Base-by-base conservation (phyloP, 2,329 filamentous ascomycete genomes). In the Fusarium sambucinum region DNA sequence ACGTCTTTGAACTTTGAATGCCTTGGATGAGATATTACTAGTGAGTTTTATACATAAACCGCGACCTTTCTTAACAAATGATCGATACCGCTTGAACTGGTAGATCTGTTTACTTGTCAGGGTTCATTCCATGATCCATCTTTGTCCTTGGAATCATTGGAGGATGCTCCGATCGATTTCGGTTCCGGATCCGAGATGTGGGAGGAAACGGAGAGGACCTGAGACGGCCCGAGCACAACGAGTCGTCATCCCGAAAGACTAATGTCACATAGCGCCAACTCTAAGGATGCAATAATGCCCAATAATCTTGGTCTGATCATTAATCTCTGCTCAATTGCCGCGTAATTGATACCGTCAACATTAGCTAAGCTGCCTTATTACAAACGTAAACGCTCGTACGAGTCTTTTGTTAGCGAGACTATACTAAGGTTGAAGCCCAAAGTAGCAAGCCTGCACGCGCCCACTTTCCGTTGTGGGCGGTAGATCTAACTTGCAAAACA, bases 101-200 rank as follows among this genome's bases (percentile, higher is more conserved):
- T 16, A 32, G 33, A 40, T 51, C 47, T 40, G 13, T 9, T 27
- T 27, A 38, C 33, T 29, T 21, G 11, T 11, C 9, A 16, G 8
- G 23, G 25, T n/a, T 30, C 32, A n/a, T 21, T 27, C 23, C 25
- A 8, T 10, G 17, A 19, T 45, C 27, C 17, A 45, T 45, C 27
- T 16, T 19, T 45, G 42, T 30, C 21, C 37, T n/a, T 11, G n/a
- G 19, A 38, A 12, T n/a, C 12, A 40, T 14, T 47, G 23, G 29
- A 17, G 12, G 40, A 51, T 21, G 11, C 7, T 29, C 61, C 59
- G 61, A 64, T 42, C 41, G 35, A 64, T 64, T 38, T 53, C 53
- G 61, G 59, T 19, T 62, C 37, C 25, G 42, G 23, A 45, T 41
- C 47, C 41, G 47, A 38, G 61, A 38, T 33, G 46, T 59, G 61